Evolutionary conservation across 208 protist genomes (phyloP).

Genomic region (Trypanosoma mega): DNA sequence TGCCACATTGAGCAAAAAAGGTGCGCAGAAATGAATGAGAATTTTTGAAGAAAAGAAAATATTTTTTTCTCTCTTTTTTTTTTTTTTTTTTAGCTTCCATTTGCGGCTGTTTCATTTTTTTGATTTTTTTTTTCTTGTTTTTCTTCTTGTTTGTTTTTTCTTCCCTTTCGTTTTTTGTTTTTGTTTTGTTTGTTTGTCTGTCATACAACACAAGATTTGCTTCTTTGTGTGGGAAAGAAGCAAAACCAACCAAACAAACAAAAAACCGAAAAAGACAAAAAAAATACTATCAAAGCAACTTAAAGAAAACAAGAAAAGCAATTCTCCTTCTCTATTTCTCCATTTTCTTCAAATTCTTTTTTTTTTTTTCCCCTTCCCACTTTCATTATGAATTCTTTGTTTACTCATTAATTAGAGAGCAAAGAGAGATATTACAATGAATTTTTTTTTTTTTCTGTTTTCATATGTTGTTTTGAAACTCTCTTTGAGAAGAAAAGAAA

Average conservation of each 20-base stretch:
- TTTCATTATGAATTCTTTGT: too few relatives aligned
- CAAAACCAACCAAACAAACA: neutral
- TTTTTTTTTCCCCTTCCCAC: too few relatives aligned
- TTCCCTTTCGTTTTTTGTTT: slow-evolving; percentile 5
- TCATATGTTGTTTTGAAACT: slow-evolving; percentile 6
- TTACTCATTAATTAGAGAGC: too few relatives aligned
- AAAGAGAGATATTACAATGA: slow-evolving; percentile 17
- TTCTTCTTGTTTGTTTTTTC: slow-evolving; percentile 13
- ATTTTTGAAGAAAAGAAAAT: neutral
- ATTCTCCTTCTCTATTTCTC: neutral
- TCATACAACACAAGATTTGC: neutral
- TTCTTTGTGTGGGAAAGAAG: neutral
- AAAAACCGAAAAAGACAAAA: neutral
- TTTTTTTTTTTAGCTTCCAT: neutral
- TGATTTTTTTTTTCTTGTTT: slow-evolving; percentile 9
- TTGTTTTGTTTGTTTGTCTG: slow-evolving; percentile 24
- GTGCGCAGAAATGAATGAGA: neutral
- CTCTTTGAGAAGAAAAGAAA: neutral
- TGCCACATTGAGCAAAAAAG: neutral
- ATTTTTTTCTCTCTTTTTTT: slow-evolving; percentile 10
- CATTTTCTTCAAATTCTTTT: slow-evolving; percentile 3
- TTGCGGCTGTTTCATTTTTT: slow-evolving; percentile 27
- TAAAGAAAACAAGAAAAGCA: neutral
- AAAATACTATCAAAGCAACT: neutral
- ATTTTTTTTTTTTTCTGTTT: slow-evolving; percentile 4